These are phyloP conservation scores for Cudoniella acicularis DNA, from an alignment of 495 filamentous ascomycete genomes.

Conservation along the genomic window DNA sequence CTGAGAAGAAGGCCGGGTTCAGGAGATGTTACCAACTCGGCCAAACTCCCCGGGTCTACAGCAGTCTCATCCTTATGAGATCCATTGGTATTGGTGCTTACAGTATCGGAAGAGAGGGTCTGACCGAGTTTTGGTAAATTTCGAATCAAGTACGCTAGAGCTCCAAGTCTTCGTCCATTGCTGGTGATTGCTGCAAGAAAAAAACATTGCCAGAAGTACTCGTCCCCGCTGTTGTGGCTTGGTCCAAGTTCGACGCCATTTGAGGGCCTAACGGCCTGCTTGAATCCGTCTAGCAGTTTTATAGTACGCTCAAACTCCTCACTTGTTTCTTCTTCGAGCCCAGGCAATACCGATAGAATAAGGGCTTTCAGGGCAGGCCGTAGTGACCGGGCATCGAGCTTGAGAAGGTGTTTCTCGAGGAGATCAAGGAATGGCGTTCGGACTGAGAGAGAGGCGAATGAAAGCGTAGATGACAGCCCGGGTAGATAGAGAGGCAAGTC, in stretches of 20 bases:
- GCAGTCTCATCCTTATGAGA: constrained; percentile 22
- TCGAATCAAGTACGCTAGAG: constrained; percentile 77
- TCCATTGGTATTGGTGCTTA: constrained; percentile 3
- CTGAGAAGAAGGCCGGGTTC: constrained; percentile 89
- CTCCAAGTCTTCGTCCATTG: constrained; percentile 74
- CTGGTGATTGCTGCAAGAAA: constrained; percentile 92
- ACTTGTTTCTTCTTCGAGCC: constrained; percentile 90
- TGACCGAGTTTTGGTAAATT: constrained; percentile 70
- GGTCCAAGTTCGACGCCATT: constrained; percentile 37
- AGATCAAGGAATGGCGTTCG: constrained; percentile 79
- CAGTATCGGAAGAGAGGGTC: constrained; percentile 12
- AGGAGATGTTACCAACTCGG: constrained; percentile 78
- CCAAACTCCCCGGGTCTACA: constrained; percentile 37
- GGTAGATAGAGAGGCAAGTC: constrained; percentile 88
- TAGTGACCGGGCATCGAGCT: constrained; percentile 62
- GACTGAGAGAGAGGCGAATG: constrained; percentile 88
- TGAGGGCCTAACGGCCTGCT: constrained; percentile 53
- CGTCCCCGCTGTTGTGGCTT: constrained; percentile 61
- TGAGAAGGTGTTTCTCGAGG: constrained; percentile 74
- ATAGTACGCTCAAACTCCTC: constrained; percentile 94
- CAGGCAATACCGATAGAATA: constrained; percentile 80
- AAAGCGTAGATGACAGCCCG: constrained; percentile 80
- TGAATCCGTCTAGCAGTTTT: constrained; percentile 72
- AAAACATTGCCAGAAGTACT: constrained; percentile 98
- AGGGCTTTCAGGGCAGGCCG: constrained; percentile 87